A percentile compares a stretch with the other conserved stretches of the same genome.
Conservation (phyloP, 306 rosid genomes). For the Canavalia gladiata region DNA sequence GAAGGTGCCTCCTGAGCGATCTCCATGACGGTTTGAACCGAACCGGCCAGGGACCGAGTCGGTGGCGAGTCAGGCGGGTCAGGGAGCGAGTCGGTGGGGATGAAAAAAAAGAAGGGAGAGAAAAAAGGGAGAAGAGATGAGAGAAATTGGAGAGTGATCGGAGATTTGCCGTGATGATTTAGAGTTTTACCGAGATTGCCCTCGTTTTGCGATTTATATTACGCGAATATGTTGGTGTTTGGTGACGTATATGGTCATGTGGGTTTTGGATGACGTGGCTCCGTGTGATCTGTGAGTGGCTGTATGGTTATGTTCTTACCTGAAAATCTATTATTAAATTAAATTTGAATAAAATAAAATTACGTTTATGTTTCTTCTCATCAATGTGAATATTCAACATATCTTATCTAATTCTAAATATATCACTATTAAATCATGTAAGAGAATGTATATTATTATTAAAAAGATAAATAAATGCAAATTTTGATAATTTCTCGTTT, state of each 20-base stretch:
- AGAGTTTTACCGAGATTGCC: conserved; percentile 52
- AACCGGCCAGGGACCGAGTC: conserved; percentile 55
- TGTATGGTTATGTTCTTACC: neutral
- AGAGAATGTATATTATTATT: too few relatives aligned
- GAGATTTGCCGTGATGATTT: conserved; percentile 6
- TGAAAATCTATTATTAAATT: neutral
- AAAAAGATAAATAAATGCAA: too few relatives aligned
- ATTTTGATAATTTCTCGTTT: too few relatives aligned
- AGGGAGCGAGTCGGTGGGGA: conserved; percentile 48
- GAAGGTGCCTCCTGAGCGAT: conserved; percentile 75
- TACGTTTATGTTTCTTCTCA: neutral
- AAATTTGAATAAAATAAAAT: neutral
- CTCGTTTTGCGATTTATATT: conserved; percentile 32
- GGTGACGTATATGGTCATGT: conserved; percentile 46
- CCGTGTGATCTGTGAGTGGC: conserved; percentile 20
- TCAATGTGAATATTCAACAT: neutral
- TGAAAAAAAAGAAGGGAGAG: neutral
- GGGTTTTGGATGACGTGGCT: conserved; percentile 52
- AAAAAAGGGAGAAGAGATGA: neutral
- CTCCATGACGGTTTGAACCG: conserved; percentile 67
- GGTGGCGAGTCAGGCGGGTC: conserved; percentile 53
- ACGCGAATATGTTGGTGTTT: conserved; percentile 29
- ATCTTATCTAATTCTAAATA: neutral
- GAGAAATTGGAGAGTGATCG: conserved; percentile 15
- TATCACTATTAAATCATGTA: too few relatives aligned